phyloP scores from a whole-genome alignment of 192 early-diverging fungal species.

The Spizellomyces sp. region DNA sequence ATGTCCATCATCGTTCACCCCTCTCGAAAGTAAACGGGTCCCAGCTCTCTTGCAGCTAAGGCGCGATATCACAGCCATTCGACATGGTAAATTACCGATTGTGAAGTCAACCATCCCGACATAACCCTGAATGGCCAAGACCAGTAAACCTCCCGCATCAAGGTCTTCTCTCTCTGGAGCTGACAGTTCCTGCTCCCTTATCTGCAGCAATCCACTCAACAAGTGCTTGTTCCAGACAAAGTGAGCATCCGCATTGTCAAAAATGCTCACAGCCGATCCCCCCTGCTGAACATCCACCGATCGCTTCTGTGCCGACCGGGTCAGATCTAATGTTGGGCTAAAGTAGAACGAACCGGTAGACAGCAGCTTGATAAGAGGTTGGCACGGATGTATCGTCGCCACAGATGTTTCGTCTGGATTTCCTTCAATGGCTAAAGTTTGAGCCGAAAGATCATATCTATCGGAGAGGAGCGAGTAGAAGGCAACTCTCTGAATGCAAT shows the following conservation, averaged over 20 bases:
- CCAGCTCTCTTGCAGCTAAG: constrained; percentile 83
- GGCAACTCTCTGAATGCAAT: constrained; percentile 69
- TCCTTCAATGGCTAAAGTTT: too few species aligned
- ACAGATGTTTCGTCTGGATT: constrained; percentile 28
- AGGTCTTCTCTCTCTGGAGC: constrained; percentile 63
- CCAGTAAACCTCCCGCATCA: constrained; percentile 75
- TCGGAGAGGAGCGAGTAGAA: constrained; percentile 78
- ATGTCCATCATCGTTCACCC: constrained; percentile 94
- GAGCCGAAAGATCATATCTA: constrained; percentile 64
- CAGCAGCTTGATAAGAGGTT: constrained; percentile 74
- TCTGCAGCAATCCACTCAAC: constrained; percentile 76
- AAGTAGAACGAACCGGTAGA: constrained; percentile 92
- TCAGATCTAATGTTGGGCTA: constrained; percentile 85
- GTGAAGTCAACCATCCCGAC: constrained; percentile 54
- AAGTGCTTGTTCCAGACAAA: constrained; percentile 95
- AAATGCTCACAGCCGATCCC: constrained; percentile 30
- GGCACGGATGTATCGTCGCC: constrained; percentile 73
- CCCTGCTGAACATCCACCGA: constrained; percentile 38
- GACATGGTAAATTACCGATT: constrained; percentile 32
- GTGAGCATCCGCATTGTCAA: constrained; percentile 67
- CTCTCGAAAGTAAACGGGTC: constrained; percentile 91
- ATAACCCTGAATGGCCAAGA: constrained; percentile 77
- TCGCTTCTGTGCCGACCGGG: constrained; percentile 75
- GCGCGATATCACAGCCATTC: constrained; percentile 64
- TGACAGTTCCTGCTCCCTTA: constrained; percentile 73